Conservation (phyloP, 2,329 filamentous ascomycete genomes). For the Grosmannia clavigera region DNA sequence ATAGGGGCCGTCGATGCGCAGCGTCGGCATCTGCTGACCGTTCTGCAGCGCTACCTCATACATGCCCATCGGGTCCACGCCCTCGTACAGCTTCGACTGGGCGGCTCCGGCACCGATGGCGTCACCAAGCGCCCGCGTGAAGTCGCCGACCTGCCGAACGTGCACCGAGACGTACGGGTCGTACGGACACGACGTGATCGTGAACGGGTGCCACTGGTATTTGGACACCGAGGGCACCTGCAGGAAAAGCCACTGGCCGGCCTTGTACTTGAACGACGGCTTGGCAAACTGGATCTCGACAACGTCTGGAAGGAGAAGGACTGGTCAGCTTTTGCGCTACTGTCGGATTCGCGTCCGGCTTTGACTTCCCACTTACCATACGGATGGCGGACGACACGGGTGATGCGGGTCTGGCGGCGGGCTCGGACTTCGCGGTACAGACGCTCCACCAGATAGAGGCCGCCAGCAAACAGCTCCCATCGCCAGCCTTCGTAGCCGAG, state of each 20-base stretch:
- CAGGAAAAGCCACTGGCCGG: slow-evolving; percentile 95
- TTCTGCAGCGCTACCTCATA: slow-evolving; percentile 94
- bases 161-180: slow-evolving; percentile 92
- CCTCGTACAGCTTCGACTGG: slow-evolving; percentile 81
- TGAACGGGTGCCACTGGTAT: slow-evolving; percentile 97
- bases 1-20: slow-evolving; percentile 91
- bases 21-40: slow-evolving; percentile 78
- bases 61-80: slow-evolving; percentile 86
- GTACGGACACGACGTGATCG: slow-evolving; percentile 94
- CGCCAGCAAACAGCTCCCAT: slow-evolving; percentile 85
- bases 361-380: slow-evolving; percentile 50
- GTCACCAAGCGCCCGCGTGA: slow-evolving; percentile 85
- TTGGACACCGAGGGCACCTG: slow-evolving; percentile 80
- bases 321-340: background rate
- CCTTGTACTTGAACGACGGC: slow-evolving; percentile 94
- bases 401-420: slow-evolving; percentile 74
- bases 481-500: slow-evolving; percentile 94
- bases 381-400: slow-evolving; percentile 87
- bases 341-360: no score
- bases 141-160: slow-evolving; percentile 92
- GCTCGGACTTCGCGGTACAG: slow-evolving; percentile 84
- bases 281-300: slow-evolving; percentile 97
- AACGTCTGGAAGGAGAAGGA: slow-evolving; percentile 45
- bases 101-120: slow-evolving; percentile 83
- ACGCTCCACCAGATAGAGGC: slow-evolving; percentile 75